Evolutionary conservation across 495 filamentous ascomycete species (phyloP).

Genomic region (Neurospora sp.): DNA sequence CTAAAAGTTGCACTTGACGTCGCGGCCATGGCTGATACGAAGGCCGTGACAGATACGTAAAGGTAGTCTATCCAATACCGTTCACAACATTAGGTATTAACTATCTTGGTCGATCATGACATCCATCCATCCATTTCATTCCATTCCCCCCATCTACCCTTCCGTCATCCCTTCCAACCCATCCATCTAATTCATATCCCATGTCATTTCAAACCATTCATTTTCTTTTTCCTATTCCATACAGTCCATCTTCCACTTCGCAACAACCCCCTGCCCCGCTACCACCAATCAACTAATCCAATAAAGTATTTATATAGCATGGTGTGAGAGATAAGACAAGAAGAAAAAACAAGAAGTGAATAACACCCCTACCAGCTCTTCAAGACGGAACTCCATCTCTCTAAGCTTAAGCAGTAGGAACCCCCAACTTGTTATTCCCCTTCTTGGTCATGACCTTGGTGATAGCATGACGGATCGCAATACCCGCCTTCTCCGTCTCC

Average conservation of each 20-base stretch:
- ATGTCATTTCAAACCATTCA: neutral
- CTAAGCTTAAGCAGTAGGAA: constrained; percentile 18
- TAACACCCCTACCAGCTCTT: neutral
- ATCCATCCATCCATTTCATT: neutral
- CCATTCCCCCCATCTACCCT: neutral
- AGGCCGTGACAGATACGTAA: neutral
- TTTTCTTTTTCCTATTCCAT: neutral
- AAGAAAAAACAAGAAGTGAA: neutral
- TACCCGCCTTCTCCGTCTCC: constrained; percentile 87
- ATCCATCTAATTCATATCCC: neutral
- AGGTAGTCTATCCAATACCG: neutral
- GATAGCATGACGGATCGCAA: constrained; percentile 80
- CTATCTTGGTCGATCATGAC: neutral
- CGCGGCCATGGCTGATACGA: neutral
- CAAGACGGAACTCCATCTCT: neutral
- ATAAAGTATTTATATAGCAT: neutral
- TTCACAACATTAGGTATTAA: neutral
- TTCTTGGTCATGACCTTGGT: constrained; percentile 67
- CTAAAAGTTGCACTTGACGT: neutral
- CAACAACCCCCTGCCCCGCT: no score
- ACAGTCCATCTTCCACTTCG: neutral
- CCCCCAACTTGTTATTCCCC: constrained; percentile 28
- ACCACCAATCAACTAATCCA: neutral
- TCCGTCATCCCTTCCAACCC: neutral
- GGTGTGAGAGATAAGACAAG: neutral